Evolutionary conservation across 208 protist species (phyloP), one percentile per base, ranked within the genome.

Genomic region (Trypanosoma theileri): DNA sequence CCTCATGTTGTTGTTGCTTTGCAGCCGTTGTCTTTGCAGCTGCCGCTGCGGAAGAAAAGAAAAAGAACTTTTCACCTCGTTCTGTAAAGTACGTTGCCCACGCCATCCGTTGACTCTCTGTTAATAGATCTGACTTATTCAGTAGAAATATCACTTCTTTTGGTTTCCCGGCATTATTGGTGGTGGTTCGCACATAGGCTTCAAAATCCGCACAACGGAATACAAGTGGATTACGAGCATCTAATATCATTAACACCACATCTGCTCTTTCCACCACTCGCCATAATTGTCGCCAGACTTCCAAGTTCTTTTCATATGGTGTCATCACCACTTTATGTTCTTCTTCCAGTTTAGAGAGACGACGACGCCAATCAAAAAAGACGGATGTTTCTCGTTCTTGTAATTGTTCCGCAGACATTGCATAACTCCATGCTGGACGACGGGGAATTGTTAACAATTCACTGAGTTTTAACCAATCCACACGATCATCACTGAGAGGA

Each of bases 231-330:
- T 99, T 99, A 44, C 98, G 80, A 0, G 94, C 94, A 74, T 99
- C 98, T 0, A 98, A 67, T 52, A 99, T 98, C 73, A 98, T 86
- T 8, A 98, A 64, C 8, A 98, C 79, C 11, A 99, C 60, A 70
- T 99, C 89, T 10, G 86, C 88, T 22, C 96, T 89, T 85, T 99
- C 98, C 35, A 98, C 82, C 42, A 99, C 98, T 24, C 98, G 89
- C 98, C 98, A 99, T 41, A 99, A 86, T 84, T 99, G 98, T 35
- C 98, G 86, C 98, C 98, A 99, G 21, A 99, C 96, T 77, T 99
- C 98, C 10, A 99, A 55, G 81, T 99, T 99, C 73, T 98, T 98
- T 85, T 99, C 98, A 71, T 98, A 99, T 24, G 98, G 98, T 28
- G 98, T 99, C 62, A 99, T 73, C 31, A 95, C 54, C 9, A 98